Conservation (phyloP, 257 asterid genomes). For the Solanum appendiculatum region DNA sequence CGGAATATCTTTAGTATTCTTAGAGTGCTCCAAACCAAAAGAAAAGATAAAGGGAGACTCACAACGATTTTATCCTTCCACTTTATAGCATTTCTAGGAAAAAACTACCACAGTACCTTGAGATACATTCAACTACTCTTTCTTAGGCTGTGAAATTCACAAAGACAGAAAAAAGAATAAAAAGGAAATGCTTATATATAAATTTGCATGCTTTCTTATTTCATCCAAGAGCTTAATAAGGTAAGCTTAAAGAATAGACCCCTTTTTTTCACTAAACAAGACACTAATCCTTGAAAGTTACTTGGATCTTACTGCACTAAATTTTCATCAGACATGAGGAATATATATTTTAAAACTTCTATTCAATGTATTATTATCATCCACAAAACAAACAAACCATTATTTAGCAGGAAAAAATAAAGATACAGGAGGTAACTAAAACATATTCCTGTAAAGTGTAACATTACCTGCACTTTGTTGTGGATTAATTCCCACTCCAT, state of each 20-base stretch:
- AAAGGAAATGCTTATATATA: background rate
- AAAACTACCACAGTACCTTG: background rate
- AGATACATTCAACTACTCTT: background rate
- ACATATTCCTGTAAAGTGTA: background rate
- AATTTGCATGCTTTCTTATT: background rate
- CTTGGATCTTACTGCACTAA: background rate
- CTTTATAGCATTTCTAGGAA: background rate
- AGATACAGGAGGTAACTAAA: background rate
- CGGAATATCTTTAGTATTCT: background rate
- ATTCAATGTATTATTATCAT: background rate
- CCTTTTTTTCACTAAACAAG: background rate
- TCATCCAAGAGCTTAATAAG: background rate
- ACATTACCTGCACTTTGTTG: slow-evolving; percentile 92
- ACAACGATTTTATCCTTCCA: background rate
- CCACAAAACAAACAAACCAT: background rate
- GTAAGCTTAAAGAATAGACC: background rate
- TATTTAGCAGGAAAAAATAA: background rate
- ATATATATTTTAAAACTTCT: background rate
- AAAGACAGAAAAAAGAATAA: background rate
- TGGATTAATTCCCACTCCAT: slow-evolving; percentile 97
- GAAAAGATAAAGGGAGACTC: background rate
- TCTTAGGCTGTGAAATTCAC: background rate
- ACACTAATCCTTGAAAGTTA: background rate
- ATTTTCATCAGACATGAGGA: background rate
- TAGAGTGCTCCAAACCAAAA: background rate